Base-by-base conservation (phyloP, 2,329 filamentous ascomycete species). In the Didymella keratinophila region DNA sequence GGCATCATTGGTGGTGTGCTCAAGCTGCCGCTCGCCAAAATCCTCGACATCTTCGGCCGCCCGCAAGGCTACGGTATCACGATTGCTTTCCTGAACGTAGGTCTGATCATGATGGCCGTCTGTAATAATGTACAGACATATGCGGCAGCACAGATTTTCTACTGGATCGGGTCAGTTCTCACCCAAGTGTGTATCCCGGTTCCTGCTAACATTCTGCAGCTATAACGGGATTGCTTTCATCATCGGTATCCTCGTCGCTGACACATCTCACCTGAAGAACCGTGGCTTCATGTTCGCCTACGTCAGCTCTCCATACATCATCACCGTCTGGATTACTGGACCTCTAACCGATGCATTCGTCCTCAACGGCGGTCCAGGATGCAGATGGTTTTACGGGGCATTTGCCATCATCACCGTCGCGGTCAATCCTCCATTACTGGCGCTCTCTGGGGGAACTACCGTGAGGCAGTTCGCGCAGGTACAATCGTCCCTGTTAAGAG, bases 301-400 rank as follows among this genome's bases (percentile, higher is more conserved):
- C 7, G 49, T 56, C 28, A 62, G 53, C 18, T 68, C 70, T 2
- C 60, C 68, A 1, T 55, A 63, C 47, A 53, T 72, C 8, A 63
- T 68, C 36, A 71, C 65, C 4, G 44, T 45, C 32, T 70, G 67
- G 61, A 43, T 70, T 7, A 65, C 54, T 1, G 64, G 67, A 4
- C 67, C 69, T 7, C 43, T 70, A 10, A 59, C 68, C 11, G 43
- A 54, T 14, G 61, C 52, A 5, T 80, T 79, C n/a, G n/a, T n/a
- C n/a, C n/a, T n/a, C 2, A 82, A 89, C 55, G 52, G 64, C 14
- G 73, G 80, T 0, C 78, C 82, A 6, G 78, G 81, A 2, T 90
- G 85, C 83, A 82, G 86, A 45, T 91, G 88, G 88, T 87, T 81
- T 2, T 90, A 87, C 67, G 89, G 87, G 25, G 80, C 82, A 65